A percentile compares a stretch with the other conserved stretches of the same genome.
phyloP scores from a whole-genome alignment of 345 rosid species.

The Carallia pectinifolia region DNA sequence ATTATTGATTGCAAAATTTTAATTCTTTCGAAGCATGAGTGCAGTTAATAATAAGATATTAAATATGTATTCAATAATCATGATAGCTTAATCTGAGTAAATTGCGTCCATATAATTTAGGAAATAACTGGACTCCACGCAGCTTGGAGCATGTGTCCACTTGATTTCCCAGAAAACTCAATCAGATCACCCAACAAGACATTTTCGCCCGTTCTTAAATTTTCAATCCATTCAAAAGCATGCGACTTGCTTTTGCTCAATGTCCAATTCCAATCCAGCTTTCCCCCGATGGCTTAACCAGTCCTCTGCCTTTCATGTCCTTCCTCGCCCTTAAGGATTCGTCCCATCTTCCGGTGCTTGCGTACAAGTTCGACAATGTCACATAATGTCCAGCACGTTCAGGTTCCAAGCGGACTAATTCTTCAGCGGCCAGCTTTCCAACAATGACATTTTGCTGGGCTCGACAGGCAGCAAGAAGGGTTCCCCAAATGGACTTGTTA shows the following conservation, averaged over 20 bases:
- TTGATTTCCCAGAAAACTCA: no score
- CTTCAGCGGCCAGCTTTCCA: constrained; percentile 35
- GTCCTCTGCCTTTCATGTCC: constrained; percentile 30
- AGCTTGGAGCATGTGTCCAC: background rate
- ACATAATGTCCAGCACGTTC: constrained; percentile 37
- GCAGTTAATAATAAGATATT: no score
- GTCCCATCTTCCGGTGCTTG: constrained; percentile 41
- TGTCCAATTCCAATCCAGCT: constrained; percentile 31
- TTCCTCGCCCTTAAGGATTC: constrained; percentile 35
- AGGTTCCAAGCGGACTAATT: constrained; percentile 39
- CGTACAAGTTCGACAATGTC: constrained; percentile 37
- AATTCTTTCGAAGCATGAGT: no score
- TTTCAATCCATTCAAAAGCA: background rate
- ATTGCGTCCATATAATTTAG: no score
- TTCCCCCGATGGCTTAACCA: constrained; percentile 34
- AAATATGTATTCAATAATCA: no score
- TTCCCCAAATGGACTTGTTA: constrained; percentile 38
- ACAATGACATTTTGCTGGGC: constrained; percentile 34
- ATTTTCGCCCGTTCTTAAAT: no score
- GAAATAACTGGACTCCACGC: background rate
- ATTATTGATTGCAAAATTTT: no score
- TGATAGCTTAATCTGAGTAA: no score
- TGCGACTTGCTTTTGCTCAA: background rate
- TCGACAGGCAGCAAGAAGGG: constrained; percentile 35
- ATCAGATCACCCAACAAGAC: no score